phyloP scores from a whole-genome alignment of 352 stramenopile genomes.

The Peronospora destructor region DNA sequence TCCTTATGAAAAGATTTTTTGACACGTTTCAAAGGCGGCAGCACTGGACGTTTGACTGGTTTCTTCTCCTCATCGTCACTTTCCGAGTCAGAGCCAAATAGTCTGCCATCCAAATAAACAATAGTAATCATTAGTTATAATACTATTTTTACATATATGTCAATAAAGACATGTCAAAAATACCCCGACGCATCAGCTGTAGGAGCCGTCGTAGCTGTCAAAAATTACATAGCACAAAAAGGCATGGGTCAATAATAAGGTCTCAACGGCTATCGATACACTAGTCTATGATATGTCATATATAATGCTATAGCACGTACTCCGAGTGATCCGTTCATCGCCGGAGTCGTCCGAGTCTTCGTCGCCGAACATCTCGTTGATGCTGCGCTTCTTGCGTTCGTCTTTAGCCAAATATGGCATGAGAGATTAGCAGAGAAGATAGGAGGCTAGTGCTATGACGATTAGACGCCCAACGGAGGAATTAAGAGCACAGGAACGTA shows the following conservation, averaged over 20 bases:
- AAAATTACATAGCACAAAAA: conserved; percentile 6
- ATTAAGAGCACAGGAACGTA: conserved; percentile 19
- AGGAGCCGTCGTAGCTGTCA: conserved; percentile 31
- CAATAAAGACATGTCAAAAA: background rate
- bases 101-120: conserved; percentile 15
- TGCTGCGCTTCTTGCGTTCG: conserved; percentile 77
- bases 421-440: background rate
- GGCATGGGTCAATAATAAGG: conserved; percentile 2
- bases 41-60: conserved; percentile 36
- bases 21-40: conserved; percentile 40
- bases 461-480: background rate
- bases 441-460: conserved; percentile 2
- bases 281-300: background rate
- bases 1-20: conserved; percentile 33
- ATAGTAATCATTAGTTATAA: no score
- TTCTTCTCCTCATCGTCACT: conserved; percentile 65
- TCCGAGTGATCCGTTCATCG: conserved; percentile 46
- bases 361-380: conserved; percentile 86
- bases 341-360: conserved; percentile 73
- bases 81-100: conserved; percentile 86
- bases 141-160: no score
- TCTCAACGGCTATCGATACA: background rate
- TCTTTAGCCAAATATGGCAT: conserved; percentile 35
- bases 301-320: conserved; percentile 20
- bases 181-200: conserved; percentile 71